Conservation (phyloP, 805 yeast species). For the Ogataea henricii region DNA sequence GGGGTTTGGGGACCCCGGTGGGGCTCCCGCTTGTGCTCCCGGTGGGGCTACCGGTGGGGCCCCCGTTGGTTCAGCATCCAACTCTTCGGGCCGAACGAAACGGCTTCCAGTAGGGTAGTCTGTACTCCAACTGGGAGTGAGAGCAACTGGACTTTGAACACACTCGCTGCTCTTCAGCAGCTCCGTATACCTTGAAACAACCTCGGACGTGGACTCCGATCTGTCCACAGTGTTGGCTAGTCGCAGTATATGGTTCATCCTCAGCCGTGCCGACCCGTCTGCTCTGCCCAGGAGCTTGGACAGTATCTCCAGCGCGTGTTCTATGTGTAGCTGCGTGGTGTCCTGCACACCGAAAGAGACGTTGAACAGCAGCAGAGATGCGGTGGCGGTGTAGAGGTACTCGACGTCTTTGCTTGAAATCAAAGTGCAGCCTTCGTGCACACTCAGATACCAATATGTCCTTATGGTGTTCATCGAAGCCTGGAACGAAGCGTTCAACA, state of each 20-base stretch:
- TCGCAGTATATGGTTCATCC: slow-evolving; percentile 59
- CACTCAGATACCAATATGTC: slow-evolving; percentile 64
- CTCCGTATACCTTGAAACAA: slow-evolving; percentile 6
- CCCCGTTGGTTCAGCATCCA: too few species aligned
- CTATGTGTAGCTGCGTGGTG: slow-evolving; percentile 64
- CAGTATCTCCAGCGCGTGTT: slow-evolving; percentile 63
- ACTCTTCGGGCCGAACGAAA: too few species aligned
- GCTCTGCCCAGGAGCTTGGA: slow-evolving; percentile 67
- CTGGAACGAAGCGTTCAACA: slow-evolving; percentile 70
- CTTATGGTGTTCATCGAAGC: slow-evolving; percentile 71
- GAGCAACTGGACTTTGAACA: too few species aligned
- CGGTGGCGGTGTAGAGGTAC: slow-evolving; percentile 70
- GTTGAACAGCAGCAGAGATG: slow-evolving; percentile 65
- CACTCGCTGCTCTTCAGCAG: too few species aligned
- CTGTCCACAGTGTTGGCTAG: slow-evolving; percentile 8
- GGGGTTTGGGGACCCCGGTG: too few species aligned
- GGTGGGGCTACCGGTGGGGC: too few species aligned
- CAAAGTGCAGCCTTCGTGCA: slow-evolving; percentile 65
- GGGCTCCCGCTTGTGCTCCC: too few species aligned
- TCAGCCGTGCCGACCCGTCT: slow-evolving; percentile 66
- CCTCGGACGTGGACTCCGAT: slow-evolving; percentile 6
- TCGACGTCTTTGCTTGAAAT: slow-evolving; percentile 80
- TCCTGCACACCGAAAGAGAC: slow-evolving; percentile 76
- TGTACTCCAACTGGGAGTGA: too few species aligned
- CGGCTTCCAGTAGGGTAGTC: too few species aligned